These are phyloP conservation scores for Candida succiphila DNA, from an alignment of 805 yeast genomes.

Conservation along the genomic window DNA sequence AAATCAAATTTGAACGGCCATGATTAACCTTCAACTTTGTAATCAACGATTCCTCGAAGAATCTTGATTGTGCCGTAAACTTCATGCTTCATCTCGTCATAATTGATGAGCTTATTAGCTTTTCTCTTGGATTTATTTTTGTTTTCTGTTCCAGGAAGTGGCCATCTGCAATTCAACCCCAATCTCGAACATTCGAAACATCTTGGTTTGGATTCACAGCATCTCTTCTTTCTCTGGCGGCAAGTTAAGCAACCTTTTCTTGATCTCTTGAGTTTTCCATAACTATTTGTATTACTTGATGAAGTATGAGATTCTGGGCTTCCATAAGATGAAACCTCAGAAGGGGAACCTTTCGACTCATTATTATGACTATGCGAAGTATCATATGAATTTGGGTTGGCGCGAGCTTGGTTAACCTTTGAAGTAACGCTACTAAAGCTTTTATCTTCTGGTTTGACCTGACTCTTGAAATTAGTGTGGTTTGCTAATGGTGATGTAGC, in stretches of 20 bases:
- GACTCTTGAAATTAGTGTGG: no score
- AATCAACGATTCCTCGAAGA: constrained; percentile 52
- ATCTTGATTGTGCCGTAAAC: constrained; percentile 51
- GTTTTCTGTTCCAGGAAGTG: constrained; percentile 59
- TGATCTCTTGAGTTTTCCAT: constrained; percentile 47
- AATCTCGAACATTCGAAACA: constrained; percentile 64
- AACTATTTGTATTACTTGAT: no score
- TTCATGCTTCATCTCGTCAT: constrained; percentile 45
- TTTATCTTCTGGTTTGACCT: no score
- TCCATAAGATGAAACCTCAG: no score
- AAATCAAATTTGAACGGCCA: no score
- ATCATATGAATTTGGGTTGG: no score
- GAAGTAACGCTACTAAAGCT: no score
- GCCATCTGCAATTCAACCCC: constrained; percentile 62
- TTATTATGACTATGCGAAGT: no score
- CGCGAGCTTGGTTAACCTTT: no score
- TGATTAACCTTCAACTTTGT: constrained; percentile 17
- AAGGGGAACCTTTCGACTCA: background rate
- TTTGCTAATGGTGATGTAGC: no score
- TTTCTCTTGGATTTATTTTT: constrained; percentile 40
- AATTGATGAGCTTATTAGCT: constrained; percentile 32
- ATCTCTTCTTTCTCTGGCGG: constrained; percentile 65
- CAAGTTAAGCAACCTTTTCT: constrained; percentile 75
- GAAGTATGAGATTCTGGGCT: no score
- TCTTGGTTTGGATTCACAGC: constrained; percentile 60